Evolutionary conservation across 2,329 filamentous ascomycete species (phyloP).

Genomic region (Fusarium concolor): DNA sequence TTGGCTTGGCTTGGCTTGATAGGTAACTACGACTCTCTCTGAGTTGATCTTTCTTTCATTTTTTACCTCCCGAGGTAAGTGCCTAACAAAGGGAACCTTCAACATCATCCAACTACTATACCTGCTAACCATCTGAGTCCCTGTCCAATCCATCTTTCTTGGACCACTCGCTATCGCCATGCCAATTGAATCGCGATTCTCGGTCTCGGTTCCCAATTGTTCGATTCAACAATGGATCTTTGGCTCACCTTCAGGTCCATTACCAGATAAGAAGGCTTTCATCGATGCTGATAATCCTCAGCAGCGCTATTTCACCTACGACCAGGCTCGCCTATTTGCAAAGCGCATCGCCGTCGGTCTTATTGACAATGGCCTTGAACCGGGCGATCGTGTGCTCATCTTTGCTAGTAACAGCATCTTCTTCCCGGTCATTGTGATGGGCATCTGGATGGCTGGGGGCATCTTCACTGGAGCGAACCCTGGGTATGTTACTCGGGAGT

Average conservation of each 20-base stretch:
- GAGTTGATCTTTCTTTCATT: constrained; percentile 1
- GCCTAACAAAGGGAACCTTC: neutral
- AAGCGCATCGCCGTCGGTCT: constrained; percentile 79
- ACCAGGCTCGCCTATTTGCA: constrained; percentile 74
- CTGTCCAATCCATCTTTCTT: neutral
- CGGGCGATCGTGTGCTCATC: constrained; percentile 77
- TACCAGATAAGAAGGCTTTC: constrained; percentile 61
- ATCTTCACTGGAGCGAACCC: constrained; percentile 83
- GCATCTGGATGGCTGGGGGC: constrained; percentile 80
- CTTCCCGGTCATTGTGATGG: constrained; percentile 77
- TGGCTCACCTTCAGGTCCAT: constrained; percentile 57
- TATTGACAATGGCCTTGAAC: constrained; percentile 69
- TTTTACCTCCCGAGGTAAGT: neutral
- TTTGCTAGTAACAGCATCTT: constrained; percentile 81
- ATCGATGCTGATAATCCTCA: constrained; percentile 76
- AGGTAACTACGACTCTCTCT: constrained; percentile 9
- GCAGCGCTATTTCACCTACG: constrained; percentile 72
- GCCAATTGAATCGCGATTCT: constrained; percentile 62
- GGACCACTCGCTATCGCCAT: constrained; percentile 48
- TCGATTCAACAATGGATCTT: constrained; percentile 69
- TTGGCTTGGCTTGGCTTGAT: constrained; percentile 18
- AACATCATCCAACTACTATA: neutral
- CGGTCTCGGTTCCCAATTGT: constrained; percentile 57
- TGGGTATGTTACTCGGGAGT: constrained; percentile 73
- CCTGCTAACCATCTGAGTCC: neutral